These are phyloP conservation scores for Dioszegia hungarica DNA, from an alignment of 768 basidiomycete species.

Conservation along the genomic window DNA sequence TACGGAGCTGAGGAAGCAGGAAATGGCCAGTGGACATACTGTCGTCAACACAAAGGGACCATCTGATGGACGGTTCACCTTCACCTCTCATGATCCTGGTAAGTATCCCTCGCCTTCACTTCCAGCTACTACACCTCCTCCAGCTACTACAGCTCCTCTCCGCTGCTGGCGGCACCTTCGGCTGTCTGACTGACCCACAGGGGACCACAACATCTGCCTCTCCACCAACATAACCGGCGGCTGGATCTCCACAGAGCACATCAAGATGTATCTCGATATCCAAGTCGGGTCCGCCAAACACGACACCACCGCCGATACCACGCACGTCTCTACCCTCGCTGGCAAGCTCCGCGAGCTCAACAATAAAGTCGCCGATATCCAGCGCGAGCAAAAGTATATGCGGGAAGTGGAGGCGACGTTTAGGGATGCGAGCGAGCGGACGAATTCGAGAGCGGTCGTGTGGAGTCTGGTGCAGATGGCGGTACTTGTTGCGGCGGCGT, in stretches of 20 bases:
- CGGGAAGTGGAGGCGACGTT: constrained; percentile 90
- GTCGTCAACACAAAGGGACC: constrained; percentile 90
- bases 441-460: constrained; percentile 91
- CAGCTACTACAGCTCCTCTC: too few relatives aligned
- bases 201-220: constrained; percentile 95
- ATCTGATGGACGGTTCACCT: constrained; percentile 86
- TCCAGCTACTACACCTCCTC: too few relatives aligned
- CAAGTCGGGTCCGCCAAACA: constrained; percentile 81
- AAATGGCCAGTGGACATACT: constrained; percentile 71
- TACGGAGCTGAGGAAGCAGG: constrained; percentile 55
- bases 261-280: constrained; percentile 90
- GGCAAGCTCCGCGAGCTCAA: constrained; percentile 81
- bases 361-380: constrained; percentile 83
- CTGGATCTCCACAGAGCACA: constrained; percentile 73
- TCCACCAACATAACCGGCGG: constrained; percentile 80
- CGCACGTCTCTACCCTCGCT: constrained; percentile 47
- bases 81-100: constrained; percentile 85
- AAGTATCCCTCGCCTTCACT: constrained; percentile 4
- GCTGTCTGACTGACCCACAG: constrained; percentile 41
- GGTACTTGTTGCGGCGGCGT: constrained; percentile 75
- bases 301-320: constrained; percentile 54
- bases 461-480: constrained; percentile 84
- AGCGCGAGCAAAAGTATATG: constrained; percentile 95
- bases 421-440: constrained; percentile 77
- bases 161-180: not conserved